Evolutionary conservation across 2,329 filamentous ascomycete species (phyloP), one percentile per base, ranked within the genome.

Genomic region (Aspergillus sp.): DNA sequence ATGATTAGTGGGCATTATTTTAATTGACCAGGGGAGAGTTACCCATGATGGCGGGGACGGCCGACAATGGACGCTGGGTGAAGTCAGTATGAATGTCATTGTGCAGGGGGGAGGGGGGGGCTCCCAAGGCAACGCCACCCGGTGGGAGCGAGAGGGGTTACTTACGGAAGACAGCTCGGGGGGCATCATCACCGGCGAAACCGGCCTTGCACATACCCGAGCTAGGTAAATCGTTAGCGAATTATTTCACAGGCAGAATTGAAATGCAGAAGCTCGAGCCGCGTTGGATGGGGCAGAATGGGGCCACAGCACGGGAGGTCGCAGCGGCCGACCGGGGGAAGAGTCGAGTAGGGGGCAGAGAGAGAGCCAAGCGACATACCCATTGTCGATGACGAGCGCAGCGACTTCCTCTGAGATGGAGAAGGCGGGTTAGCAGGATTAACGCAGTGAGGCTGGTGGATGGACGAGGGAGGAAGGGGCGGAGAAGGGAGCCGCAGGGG

Each of bases 131-230:
- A n/a, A n/a, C n/a, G n/a, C n/a, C n/a, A n/a, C n/a, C 32, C 37
- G 35, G 33, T 45, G 42, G 46, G 49, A 47, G 52, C 50, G 49
- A 44, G 38, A 45, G 51, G 47, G 49, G 43, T 49, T 43, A 88
- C 89, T 94, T 83, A 96, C 89, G 91, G 81, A 98, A 98, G 67
- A 98, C 91, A 73, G 91, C 91, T 80, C 91, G 82, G 68, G 91
- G 91, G 73, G 91, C 91, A 83, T 98, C 91, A 66, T 98, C 91
- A 86, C 91, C 91, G 77, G 91, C 91, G 74, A 98, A 98, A 88
- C 91, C 91, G 82, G 91, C 91, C 79, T 98, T 98, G 77, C 91
- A 98, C 91, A 98, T 96, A 80, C 91, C 91, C 72, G 91, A 96
- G 82, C 89, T 96, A 68, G 46, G n/a, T n/a, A n/a, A n/a, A n/a